Conservation (phyloP, 257 asterid genomes). For the Lavandula angustifolia region DNA sequence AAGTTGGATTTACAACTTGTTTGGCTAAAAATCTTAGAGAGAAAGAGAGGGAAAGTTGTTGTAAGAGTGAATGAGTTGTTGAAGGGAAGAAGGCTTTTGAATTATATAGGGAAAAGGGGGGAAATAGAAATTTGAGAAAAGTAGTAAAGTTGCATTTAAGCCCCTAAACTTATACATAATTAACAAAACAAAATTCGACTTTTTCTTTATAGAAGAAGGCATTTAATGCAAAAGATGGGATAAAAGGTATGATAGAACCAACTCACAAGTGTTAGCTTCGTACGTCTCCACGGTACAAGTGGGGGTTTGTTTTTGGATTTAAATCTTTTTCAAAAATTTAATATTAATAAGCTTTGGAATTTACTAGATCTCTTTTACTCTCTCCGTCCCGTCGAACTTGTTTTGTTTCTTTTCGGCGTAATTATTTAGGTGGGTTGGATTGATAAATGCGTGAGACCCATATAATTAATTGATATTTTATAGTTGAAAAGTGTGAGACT, state of each 20-base stretch:
- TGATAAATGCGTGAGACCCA: too few species aligned
- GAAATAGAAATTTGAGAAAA: slow-evolving; percentile 10
- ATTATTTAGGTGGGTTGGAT: too few species aligned
- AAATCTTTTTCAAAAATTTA: neutral
- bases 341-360: slow-evolving; percentile 2
- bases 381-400: too few species aligned
- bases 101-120: slow-evolving; percentile 39
- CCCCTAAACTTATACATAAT: slow-evolving; percentile 35
- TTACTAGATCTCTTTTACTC: slow-evolving; percentile 2
- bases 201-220: slow-evolving; percentile 30
- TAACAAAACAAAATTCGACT: slow-evolving; percentile 25
- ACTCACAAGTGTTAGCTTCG: slow-evolving; percentile 27
- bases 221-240: slow-evolving; percentile 35
- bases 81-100: slow-evolving; percentile 16
- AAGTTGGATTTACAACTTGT: slow-evolving; percentile 22
- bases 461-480: too few species aligned
- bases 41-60: neutral
- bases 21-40: neutral
- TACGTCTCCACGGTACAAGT: slow-evolving; percentile 17
- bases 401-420: too few species aligned
- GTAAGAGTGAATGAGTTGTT: neutral
- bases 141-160: slow-evolving; percentile 33
- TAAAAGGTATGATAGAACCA: slow-evolving; percentile 31
- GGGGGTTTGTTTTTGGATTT: slow-evolving; percentile 17
- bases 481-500: too few species aligned